Evolutionary conservation across 73 alveolate genomes (phyloP).

Genomic region (Paraurostyla sp.): DNA sequence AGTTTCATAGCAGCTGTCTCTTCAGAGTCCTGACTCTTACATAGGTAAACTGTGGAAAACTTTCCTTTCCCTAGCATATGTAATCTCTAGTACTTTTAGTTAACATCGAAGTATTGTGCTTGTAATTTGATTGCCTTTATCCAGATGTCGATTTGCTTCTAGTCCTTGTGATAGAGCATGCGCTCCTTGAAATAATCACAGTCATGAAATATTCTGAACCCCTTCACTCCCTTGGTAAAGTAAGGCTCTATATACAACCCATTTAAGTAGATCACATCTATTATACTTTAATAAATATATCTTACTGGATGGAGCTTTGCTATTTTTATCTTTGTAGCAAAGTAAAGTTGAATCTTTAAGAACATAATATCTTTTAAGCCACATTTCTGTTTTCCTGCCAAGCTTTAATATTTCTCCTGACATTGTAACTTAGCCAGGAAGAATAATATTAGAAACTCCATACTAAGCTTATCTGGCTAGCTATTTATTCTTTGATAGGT

Average conservation of each 20-base stretch:
- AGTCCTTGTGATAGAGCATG: neutral
- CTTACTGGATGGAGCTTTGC: constrained; percentile 10
- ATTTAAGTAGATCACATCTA: constrained; percentile 33
- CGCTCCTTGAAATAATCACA: neutral
- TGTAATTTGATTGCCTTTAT: neutral
- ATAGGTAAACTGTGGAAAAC: constrained; percentile 66
- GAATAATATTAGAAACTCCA: neutral
- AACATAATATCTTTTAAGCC: neutral
- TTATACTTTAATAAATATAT: neutral
- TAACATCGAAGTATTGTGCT: constrained; percentile 2
- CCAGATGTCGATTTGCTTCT: neutral
- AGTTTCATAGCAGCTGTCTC: constrained; percentile 74
- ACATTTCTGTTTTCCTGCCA: neutral
- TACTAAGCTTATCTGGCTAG: neutral
- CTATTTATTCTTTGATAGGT: neutral
- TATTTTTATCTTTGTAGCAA: neutral
- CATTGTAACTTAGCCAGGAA: neutral
- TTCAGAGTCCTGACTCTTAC: constrained; percentile 37
- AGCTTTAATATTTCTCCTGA: constrained; percentile 5
- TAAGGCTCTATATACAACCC: constrained; percentile 37
- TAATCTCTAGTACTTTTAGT: neutral
- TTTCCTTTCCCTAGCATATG: constrained; percentile 54
- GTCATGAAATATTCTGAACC: constrained; percentile 42
- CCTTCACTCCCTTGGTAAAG: neutral
- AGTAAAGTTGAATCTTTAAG: constrained; percentile 24